Evolutionary conservation across 2,329 filamentous ascomycete genomes (phyloP).

Genomic region (Colletotrichum plurivorum): DNA sequence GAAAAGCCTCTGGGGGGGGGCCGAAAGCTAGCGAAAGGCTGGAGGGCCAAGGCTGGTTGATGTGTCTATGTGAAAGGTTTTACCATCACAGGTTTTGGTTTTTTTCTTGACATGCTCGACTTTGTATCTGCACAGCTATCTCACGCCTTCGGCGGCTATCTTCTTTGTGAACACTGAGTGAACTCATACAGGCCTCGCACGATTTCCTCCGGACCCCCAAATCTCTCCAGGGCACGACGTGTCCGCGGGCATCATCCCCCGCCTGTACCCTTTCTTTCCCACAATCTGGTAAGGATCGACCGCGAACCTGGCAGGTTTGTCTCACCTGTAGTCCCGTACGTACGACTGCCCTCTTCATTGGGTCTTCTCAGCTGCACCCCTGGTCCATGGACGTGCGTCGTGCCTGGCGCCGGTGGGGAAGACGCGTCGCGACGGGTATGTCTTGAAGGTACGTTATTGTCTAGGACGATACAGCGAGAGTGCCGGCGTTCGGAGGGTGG

Average conservation of each 20-base stretch:
- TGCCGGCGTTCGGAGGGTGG: conserved; percentile 33
- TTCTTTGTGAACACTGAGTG: neutral
- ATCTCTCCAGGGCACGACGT: neutral
- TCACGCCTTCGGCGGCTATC: conserved; percentile 21
- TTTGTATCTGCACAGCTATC: conserved; percentile 23
- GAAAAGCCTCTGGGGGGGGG: too few species aligned
- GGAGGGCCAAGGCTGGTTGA: neutral
- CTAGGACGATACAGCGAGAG: conserved; percentile 14
- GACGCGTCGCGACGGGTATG: conserved; percentile 27
- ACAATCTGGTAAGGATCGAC: conserved; percentile 26
- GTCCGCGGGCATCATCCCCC: too few species aligned
- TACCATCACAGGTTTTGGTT: conserved; percentile 6
- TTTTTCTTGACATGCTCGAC: neutral
- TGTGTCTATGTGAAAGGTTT: neutral
- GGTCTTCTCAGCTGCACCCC: neutral
- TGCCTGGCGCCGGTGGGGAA: conserved; percentile 20
- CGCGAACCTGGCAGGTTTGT: conserved; percentile 22
- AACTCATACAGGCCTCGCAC: neutral
- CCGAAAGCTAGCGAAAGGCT: too few species aligned
- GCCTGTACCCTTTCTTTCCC: conserved; percentile 10
- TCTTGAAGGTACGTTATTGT: conserved; percentile 19
- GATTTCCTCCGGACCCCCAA: too few species aligned
- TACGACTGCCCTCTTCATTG: conserved; percentile 11
- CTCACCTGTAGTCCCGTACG: conserved; percentile 1
- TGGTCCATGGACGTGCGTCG: conserved; percentile 19